Conservation (phyloP, 805 yeast species). For the Spathaspora boniae region DNA sequence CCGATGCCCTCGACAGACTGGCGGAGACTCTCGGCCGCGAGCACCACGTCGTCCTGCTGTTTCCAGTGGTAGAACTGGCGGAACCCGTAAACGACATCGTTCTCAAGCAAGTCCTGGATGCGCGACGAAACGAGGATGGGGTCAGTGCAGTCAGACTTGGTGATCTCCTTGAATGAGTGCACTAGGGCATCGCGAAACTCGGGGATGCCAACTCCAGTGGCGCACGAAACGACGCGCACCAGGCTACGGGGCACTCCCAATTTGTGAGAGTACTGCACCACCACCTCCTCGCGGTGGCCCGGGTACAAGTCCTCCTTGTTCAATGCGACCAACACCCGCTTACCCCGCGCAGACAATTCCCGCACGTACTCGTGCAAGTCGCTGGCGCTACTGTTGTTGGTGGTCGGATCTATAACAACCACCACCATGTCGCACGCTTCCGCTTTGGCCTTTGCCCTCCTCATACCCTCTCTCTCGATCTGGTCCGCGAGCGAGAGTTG, state of each 20-base stretch:
- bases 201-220: slow-evolving; percentile 51
- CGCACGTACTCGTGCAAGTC: slow-evolving; percentile 13
- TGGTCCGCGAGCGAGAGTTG: slow-evolving; percentile 42
- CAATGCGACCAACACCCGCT: slow-evolving; percentile 43
- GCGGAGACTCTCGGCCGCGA: slow-evolving; percentile 74
- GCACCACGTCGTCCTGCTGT: slow-evolving; percentile 62
- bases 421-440: slow-evolving; percentile 62
- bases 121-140: slow-evolving; percentile 75
- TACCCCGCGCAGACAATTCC: slow-evolving; percentile 14
- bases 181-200: slow-evolving; percentile 43
- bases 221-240: slow-evolving; percentile 55
- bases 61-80: slow-evolving; percentile 54
- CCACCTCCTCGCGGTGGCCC: slow-evolving; percentile 17
- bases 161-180: slow-evolving; percentile 42
- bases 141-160: slow-evolving; percentile 50
- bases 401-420: slow-evolving; percentile 52
- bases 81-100: slow-evolving; percentile 76
- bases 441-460: slow-evolving; percentile 64
- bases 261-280: slow-evolving; percentile 6
- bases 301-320: slow-evolving; percentile 57
- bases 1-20: slow-evolving; percentile 85
- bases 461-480: slow-evolving; percentile 79
- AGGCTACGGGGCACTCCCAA: slow-evolving; percentile 13
- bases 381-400: slow-evolving; percentile 18
- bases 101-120: slow-evolving; percentile 66